These are phyloP conservation scores for Cladosporium sp. DNA, from an alignment of 2,329 filamentous ascomycete species.

Conservation along the genomic window DNA sequence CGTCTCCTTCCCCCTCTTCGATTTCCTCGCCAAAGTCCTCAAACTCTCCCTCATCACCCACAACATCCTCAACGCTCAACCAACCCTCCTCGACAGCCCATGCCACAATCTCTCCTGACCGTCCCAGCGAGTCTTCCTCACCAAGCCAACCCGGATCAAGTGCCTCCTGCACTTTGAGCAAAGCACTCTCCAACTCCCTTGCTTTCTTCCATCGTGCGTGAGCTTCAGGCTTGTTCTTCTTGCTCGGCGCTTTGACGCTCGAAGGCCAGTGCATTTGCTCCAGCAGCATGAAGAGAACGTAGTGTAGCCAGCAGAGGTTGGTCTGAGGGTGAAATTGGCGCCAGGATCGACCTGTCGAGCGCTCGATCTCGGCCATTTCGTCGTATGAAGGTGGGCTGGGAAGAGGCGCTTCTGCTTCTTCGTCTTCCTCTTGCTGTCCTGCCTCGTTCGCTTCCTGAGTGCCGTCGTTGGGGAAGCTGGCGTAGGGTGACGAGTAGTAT, in stretches of 20 bases:
- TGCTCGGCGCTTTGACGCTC: constrained; percentile 15
- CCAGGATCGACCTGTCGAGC: constrained; percentile 39
- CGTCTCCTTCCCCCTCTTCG: not conserved
- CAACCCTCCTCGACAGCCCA: constrained; percentile 32
- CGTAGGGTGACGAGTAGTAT: constrained; percentile 38
- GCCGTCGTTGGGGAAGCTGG: constrained; percentile 23
- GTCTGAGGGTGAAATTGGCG: constrained; percentile 54
- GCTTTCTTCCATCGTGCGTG: constrained; percentile 30
- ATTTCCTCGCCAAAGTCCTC: not conserved
- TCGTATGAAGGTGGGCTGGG: not conserved
- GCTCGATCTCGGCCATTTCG: constrained; percentile 15
- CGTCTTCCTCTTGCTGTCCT: not conserved
- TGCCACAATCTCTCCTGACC: constrained; percentile 28
- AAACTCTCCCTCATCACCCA: constrained; percentile 23
- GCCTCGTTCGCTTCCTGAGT: not conserved
- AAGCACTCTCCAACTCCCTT: constrained; percentile 33
- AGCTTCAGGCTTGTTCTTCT: constrained; percentile 17
- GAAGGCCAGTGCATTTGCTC: constrained; percentile 35
- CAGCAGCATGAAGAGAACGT: constrained; percentile 55
- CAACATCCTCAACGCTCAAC: constrained; percentile 33
- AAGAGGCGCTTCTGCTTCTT: not conserved
- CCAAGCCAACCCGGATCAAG: constrained; percentile 34
- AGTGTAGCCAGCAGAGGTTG: constrained; percentile 61
- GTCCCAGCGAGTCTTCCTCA: constrained; percentile 19
- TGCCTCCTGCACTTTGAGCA: constrained; percentile 34